Evolutionary conservation across 371 early-diverging fungal species (phyloP).

Genomic region (Syncephalis plumigaleata): DNA sequence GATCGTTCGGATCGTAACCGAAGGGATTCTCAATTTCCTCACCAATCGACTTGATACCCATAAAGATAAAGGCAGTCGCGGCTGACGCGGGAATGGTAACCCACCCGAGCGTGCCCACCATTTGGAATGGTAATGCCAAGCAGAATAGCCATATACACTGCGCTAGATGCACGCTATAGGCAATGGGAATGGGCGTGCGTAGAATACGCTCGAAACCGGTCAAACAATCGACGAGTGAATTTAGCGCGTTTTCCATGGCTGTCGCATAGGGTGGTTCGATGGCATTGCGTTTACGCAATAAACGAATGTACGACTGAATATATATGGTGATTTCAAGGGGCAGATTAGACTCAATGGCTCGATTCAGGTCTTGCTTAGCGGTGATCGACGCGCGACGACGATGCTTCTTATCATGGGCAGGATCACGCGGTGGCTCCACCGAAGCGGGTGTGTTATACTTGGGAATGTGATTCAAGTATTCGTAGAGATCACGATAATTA

Average conservation of each 20-base stretch:
- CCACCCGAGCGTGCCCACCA: conserved; percentile 19
- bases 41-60: conserved; percentile 55
- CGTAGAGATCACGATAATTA: conserved; percentile 18
- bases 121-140: conserved; percentile 46
- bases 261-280: conserved; percentile 14
- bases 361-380: conserved; percentile 9
- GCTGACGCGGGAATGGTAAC: conserved; percentile 28
- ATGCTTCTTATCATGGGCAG: not conserved
- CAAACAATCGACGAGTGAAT: conserved; percentile 19
- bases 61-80: conserved; percentile 42
- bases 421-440: not conserved
- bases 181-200: conserved; percentile 63
- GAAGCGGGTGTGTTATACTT: conserved; percentile 4
- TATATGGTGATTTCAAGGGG: conserved; percentile 23
- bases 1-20: conserved; percentile 44
- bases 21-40: conserved; percentile 62
- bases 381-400: conserved; percentile 1
- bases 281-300: conserved; percentile 7
- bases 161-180: conserved; percentile 61
- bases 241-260: conserved; percentile 13
- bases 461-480: conserved; percentile 1
- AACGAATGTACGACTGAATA: conserved; percentile 18
- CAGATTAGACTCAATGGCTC: conserved; percentile 17
- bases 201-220: conserved; percentile 56
- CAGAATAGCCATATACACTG: conserved; percentile 52